These are phyloP conservation scores for Monosporascus sp. DNA, from an alignment of 2,329 filamentous ascomycete species.

Conservation along the genomic window DNA sequence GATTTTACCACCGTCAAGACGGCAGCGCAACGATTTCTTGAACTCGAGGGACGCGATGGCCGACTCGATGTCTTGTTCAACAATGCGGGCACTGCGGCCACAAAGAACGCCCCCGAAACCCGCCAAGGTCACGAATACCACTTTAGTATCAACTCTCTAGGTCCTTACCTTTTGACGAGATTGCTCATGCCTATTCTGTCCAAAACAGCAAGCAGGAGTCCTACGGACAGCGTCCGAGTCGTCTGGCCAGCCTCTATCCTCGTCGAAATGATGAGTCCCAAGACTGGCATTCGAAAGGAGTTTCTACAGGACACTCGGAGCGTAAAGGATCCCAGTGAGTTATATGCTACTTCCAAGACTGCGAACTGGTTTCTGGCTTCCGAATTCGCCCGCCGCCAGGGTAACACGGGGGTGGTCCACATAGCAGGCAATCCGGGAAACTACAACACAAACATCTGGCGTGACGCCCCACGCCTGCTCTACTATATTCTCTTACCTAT, in stretches of 20 bases:
- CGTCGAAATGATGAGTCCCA: slow-evolving; percentile 14
- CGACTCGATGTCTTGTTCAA: slow-evolving; percentile 19
- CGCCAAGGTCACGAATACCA: slow-evolving; percentile 18
- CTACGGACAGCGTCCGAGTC: slow-evolving; percentile 12
- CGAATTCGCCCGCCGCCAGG: slow-evolving; percentile 14
- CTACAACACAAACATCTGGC: slow-evolving; percentile 14
- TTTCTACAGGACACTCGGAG: slow-evolving; percentile 7
- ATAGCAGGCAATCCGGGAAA: slow-evolving; percentile 15
- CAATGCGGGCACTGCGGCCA: slow-evolving; percentile 16
- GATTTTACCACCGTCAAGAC: slow-evolving; percentile 13
- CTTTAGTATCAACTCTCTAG: slow-evolving; percentile 15
- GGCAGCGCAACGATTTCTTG: slow-evolving; percentile 9
- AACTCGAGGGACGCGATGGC: slow-evolving; percentile 8
- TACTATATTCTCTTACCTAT: slow-evolving; percentile 4
- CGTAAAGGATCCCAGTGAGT: slow-evolving; percentile 5
- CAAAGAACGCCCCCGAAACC: slow-evolving; percentile 10
- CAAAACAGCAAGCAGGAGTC: slow-evolving; percentile 7
- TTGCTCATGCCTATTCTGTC: slow-evolving; percentile 14
- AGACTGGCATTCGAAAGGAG: slow-evolving; percentile 10
- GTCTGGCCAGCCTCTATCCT: slow-evolving; percentile 16
- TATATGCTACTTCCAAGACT: slow-evolving; percentile 16
- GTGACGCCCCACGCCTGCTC: slow-evolving; percentile 2
- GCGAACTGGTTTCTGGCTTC: slow-evolving; percentile 18
- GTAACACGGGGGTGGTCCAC: slow-evolving; percentile 5
- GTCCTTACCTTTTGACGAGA: slow-evolving; percentile 11